These are phyloP conservation scores for Phyllachora maydis DNA, from an alignment of 2,329 filamentous ascomycete genomes.

Conservation along the genomic window DNA sequence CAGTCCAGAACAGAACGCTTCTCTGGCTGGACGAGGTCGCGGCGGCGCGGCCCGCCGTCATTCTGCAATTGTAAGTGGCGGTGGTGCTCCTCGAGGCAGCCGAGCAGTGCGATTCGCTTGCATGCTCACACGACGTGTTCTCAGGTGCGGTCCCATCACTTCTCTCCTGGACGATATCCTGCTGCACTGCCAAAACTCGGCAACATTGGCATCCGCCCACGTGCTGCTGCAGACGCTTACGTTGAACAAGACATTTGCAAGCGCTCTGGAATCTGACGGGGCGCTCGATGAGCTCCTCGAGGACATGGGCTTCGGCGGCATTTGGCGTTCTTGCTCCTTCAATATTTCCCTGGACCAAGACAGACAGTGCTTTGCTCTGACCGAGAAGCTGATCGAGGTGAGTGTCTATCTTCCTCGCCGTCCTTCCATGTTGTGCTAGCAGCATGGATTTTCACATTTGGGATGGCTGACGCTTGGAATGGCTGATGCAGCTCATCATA, in stretches of 20 bases:
- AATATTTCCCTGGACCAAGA: conserved; percentile 26
- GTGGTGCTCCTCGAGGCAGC: background rate
- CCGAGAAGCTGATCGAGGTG: conserved; percentile 41
- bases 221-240: conserved; percentile 36
- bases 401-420: conserved; percentile 8
- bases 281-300: conserved; percentile 31
- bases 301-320: conserved; percentile 39
- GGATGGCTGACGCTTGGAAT: conserved; percentile 1
- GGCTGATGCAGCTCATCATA: conserved; percentile 5
- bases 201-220: conserved; percentile 39
- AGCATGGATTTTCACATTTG: background rate
- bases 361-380: conserved; percentile 29
- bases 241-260: conserved; percentile 27
- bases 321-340: conserved; percentile 37
- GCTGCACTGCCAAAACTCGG: conserved; percentile 39
- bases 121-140: background rate
- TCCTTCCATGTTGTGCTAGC: too few relatives aligned
- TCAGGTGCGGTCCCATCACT: conserved; percentile 32
- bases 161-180: conserved; percentile 39
- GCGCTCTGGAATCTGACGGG: conserved; percentile 22
- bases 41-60: conserved; percentile 28
- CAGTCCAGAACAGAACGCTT: conserved; percentile 35
- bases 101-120: background rate
- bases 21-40: conserved; percentile 39
- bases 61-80: conserved; percentile 33